Evolutionary conservation across 495 filamentous ascomycete genomes (phyloP).

Genomic region (Hypoxylon perforatum): DNA sequence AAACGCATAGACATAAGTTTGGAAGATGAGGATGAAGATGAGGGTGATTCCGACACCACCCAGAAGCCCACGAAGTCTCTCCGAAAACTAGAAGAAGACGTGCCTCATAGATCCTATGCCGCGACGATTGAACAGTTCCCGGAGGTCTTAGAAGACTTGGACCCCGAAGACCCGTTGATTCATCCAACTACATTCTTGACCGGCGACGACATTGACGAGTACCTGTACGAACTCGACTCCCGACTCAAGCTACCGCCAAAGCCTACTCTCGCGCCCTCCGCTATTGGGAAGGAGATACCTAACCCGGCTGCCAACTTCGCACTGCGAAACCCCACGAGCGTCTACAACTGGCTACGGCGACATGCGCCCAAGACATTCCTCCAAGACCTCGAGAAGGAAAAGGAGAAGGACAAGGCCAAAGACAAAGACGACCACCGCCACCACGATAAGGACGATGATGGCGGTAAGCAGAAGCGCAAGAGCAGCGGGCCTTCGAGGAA

Average conservation of each 20-base stretch:
- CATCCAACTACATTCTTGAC: conserved; percentile 70
- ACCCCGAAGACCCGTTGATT: conserved; percentile 49
- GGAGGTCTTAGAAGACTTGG: conserved; percentile 54
- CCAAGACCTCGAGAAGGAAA: conserved; percentile 76
- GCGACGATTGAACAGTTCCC: conserved; percentile 52
- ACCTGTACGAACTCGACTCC: conserved; percentile 75
- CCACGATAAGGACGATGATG: conserved; percentile 49
- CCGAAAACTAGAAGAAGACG: conserved; percentile 51
- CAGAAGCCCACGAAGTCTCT: conserved; percentile 52
- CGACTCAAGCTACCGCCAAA: conserved; percentile 63
- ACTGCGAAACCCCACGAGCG: conserved; percentile 81
- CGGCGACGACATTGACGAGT: conserved; percentile 82
- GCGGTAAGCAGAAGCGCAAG: conserved; percentile 48
- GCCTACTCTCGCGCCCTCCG: conserved; percentile 57
- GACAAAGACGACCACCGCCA: conserved; percentile 40
- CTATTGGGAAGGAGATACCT: conserved; percentile 58
- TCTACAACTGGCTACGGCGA: conserved; percentile 89
- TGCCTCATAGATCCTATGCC: conserved; percentile 54
- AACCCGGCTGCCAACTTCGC: conserved; percentile 61
- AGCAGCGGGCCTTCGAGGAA: conserved; percentile 33
- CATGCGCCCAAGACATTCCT: conserved; percentile 86
- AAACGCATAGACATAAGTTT: conserved; percentile 72
- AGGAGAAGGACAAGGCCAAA: conserved; percentile 66
- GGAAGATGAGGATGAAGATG: conserved; percentile 70
- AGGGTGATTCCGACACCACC: conserved; percentile 39